phyloP scores from a whole-genome alignment of 148 eudicot genomes.

The Vaccinium myrtillus region DNA sequence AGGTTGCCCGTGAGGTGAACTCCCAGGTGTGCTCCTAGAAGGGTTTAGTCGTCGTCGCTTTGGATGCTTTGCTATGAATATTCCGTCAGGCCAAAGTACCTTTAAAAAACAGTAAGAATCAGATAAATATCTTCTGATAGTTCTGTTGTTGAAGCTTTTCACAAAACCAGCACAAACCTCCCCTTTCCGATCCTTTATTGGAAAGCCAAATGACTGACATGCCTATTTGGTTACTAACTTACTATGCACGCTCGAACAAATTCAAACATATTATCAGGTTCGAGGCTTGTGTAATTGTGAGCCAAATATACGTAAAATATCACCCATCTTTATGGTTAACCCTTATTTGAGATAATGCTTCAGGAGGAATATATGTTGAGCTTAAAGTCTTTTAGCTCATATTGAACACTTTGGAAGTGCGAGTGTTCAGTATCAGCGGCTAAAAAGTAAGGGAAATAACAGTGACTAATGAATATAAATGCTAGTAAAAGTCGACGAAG shows the following conservation, averaged over 20 bases:
- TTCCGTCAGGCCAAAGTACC: conserved; percentile 99
- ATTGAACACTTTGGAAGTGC: background rate
- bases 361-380: background rate
- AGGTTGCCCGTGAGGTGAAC: conserved; percentile 40
- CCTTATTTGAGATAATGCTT: background rate
- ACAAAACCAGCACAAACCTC: background rate
- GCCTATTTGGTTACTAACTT: no score
- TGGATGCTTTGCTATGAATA: conserved; percentile 94
- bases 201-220: background rate
- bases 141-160: background rate
- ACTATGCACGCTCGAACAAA: background rate
- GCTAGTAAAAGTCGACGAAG: background rate
- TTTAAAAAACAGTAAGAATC: conserved; percentile 19
- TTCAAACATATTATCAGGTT: conserved; percentile 6
- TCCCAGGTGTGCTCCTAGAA: conserved; percentile 39
- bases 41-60: conserved; percentile 52
- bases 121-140: background rate
- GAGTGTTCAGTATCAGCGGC: background rate
- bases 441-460: background rate
- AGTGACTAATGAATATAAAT: background rate
- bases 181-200: background rate
- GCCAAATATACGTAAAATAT: background rate
- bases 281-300: background rate
- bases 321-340: background rate
- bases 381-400: background rate